A percentile compares a stretch with the other conserved stretches of the same genome.
phyloP scores from a whole-genome alignment of 2,329 filamentous ascomycete genomes.

The Colletotrichum ledebouriae region DNA sequence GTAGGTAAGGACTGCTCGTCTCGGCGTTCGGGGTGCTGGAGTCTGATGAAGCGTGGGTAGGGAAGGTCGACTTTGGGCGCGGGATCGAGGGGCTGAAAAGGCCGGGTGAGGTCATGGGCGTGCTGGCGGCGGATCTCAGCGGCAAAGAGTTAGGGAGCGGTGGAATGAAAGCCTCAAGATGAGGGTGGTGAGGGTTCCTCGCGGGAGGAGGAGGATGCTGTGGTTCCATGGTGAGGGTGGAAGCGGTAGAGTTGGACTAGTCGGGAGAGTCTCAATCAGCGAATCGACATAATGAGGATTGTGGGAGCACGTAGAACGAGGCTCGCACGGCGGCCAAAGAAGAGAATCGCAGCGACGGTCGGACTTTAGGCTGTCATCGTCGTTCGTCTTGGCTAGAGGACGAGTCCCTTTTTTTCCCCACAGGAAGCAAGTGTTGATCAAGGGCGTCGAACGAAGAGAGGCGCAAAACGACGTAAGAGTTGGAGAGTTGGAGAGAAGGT shows the following conservation, averaged over 20 bases:
- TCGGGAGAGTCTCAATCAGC: slow-evolving; percentile 36
- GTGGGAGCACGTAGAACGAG: slow-evolving; percentile 31
- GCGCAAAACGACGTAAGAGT: slow-evolving; percentile 10
- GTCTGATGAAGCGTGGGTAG: slow-evolving; percentile 64
- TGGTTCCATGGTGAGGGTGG: slow-evolving; percentile 32
- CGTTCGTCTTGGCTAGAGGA: not conserved
- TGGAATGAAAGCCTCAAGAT: slow-evolving; percentile 39
- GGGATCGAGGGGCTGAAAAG: slow-evolving; percentile 68
- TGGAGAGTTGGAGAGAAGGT: slow-evolving; percentile 11
- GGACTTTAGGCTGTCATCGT: slow-evolving; percentile 36
- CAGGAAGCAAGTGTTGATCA: not conserved
- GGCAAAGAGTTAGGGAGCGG: slow-evolving; percentile 56
- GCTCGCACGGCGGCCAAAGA: slow-evolving; percentile 42
- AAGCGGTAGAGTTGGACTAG: slow-evolving; percentile 25
- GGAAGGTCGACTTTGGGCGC: slow-evolving; percentile 55
- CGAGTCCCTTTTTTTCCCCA: not conserved
- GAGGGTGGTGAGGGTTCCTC: slow-evolving; percentile 36
- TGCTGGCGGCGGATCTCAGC: slow-evolving; percentile 66
- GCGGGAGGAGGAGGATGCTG: slow-evolving; percentile 27
- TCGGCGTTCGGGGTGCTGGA: slow-evolving; percentile 64
- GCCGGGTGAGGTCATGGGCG: slow-evolving; percentile 71
- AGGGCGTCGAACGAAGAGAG: not conserved
- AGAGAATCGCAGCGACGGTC: slow-evolving; percentile 25
- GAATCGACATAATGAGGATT: slow-evolving; percentile 43
- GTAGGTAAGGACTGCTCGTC: slow-evolving; percentile 72